phyloP scores from a whole-genome alignment of 2,329 filamentous ascomycete species.

The Atkinsonella hypoxylon region DNA sequence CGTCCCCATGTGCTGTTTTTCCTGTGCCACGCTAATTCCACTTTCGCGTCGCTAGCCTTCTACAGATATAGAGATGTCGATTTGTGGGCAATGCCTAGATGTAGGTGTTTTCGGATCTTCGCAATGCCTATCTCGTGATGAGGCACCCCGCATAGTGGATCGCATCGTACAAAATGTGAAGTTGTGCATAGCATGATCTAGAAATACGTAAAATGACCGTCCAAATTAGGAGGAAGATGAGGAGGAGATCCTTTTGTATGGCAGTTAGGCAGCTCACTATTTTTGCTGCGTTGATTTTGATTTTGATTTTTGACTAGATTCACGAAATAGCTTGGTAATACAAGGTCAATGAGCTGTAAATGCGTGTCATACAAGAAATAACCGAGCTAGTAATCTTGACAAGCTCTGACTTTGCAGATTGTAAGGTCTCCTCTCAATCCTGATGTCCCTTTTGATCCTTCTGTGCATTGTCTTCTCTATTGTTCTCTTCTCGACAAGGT shows the following conservation, averaged over 20 bases:
- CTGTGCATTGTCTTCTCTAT: too few relatives aligned
- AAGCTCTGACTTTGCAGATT: slow-evolving; percentile 26
- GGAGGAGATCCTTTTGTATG: too few relatives aligned
- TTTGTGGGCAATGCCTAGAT: slow-evolving; percentile 20
- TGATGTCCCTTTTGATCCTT: too few relatives aligned
- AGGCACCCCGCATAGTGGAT: slow-evolving; percentile 15
- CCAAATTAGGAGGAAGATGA: too few relatives aligned
- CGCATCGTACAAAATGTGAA: slow-evolving; percentile 10
- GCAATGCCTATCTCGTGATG: slow-evolving; percentile 14
- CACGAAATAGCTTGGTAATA: not conserved
- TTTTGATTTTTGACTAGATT: too few relatives aligned
- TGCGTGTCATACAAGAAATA: slow-evolving; percentile 22
- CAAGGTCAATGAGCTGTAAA: not conserved
- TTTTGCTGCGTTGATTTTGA: too few relatives aligned
- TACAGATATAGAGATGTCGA: slow-evolving; percentile 28
- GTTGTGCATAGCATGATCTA: too few relatives aligned
- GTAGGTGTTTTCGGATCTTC: slow-evolving; percentile 29
- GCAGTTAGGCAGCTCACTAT: too few relatives aligned
- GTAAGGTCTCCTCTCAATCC: not conserved
- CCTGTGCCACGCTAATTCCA: slow-evolving; percentile 4
- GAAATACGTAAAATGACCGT: too few relatives aligned
- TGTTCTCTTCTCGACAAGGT: too few relatives aligned
- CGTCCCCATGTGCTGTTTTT: not conserved
- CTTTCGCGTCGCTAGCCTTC: slow-evolving; percentile 18
- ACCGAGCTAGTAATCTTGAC: slow-evolving; percentile 40